phyloP scores from a whole-genome alignment of 129 eudicot genomes.

The Helianthus annuus region DNA sequence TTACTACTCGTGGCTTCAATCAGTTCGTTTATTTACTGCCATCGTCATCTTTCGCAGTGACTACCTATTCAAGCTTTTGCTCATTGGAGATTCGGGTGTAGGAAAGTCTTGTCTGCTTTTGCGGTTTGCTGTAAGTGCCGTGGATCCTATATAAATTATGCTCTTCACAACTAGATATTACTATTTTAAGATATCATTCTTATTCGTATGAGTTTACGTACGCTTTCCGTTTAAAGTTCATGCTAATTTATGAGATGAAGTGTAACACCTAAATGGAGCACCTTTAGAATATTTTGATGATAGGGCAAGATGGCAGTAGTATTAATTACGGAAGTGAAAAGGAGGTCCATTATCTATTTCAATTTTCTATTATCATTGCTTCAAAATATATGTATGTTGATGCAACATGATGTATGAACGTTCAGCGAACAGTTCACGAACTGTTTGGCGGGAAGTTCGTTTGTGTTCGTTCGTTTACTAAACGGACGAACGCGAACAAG shows the following conservation, averaged over 20 bases:
- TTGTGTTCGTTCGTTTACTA: too few relatives aligned
- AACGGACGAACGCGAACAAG: too few relatives aligned
- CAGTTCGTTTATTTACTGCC: neutral
- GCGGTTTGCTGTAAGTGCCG: slow-evolving; percentile 50
- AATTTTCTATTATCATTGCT: too few relatives aligned
- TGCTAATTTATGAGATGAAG: slow-evolving; percentile 8
- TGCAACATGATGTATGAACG: neutral
- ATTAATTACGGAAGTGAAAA: too few relatives aligned
- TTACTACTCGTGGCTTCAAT: neutral
- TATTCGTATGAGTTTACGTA: neutral
- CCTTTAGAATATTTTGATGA: neutral
- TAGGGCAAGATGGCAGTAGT: neutral
- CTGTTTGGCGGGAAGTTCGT: too few relatives aligned
- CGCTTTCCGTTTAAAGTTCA: neutral
- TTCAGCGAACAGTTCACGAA: too few relatives aligned
- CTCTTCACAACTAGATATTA: neutral
- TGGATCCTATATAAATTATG: slow-evolving; percentile 6
- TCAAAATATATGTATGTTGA: neutral
- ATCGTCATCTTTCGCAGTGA: slow-evolving; percentile 33
- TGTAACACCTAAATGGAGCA: neutral
- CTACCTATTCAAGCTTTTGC: slow-evolving; percentile 51
- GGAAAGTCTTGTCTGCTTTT: slow-evolving; percentile 49
- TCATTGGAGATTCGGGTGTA: slow-evolving; percentile 50
- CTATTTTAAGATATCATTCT: neutral
- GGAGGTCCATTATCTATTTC: too few relatives aligned